Evolutionary conservation across 768 basidiomycete species (phyloP), one percentile per base, ranked within the genome.

Genomic region (Agrocybe pediades): DNA sequence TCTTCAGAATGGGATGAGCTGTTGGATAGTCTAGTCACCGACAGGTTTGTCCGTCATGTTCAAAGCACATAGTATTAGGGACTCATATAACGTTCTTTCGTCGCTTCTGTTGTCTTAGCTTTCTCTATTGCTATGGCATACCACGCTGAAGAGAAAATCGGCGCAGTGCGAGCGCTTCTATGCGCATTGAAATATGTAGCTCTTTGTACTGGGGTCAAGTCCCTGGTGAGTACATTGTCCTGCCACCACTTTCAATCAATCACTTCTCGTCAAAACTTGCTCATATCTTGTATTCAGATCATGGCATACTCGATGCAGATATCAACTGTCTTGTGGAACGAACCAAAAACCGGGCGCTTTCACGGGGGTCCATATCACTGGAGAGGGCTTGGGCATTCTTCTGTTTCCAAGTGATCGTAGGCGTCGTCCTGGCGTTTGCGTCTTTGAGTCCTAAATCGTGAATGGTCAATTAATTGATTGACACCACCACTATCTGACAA

Each of bases 271-370:
- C 3, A 3, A 36, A 36, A 36, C n/a, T n/a, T 36, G n/a, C 3
- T 36, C 11, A 4, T 36, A 5, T 13, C n/a, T 36, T 36, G 11
- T 5, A 3, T n/a, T 15, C 11, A 52, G 51, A 52, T 52, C 16
- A 52, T 52, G 51, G 46, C n/a, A 52, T 52, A 3, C 29, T 52
- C 8, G 51, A 52, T 16, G 42, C 51, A 9, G 51, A 52, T 17
- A 15, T 52, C 29, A 43, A 52, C 17, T 23, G 44, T 1, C 16
- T 45, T 0, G 51, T 52, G 0, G 51, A 52, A 24, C 51, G 43
- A 16, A 52, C 51, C 2, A 52, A 40, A 17, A 9, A 2, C 6
- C 51, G 51, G 2, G 29, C 51, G 0, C 0, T 52, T 26, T 43
- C 43, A 0, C 42, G 51, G 2, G 51, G 42, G 1, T 9, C 42